Evolutionary conservation across 495 filamentous ascomycete species (phyloP).

Genomic region (Aspergillus asperescens): DNA sequence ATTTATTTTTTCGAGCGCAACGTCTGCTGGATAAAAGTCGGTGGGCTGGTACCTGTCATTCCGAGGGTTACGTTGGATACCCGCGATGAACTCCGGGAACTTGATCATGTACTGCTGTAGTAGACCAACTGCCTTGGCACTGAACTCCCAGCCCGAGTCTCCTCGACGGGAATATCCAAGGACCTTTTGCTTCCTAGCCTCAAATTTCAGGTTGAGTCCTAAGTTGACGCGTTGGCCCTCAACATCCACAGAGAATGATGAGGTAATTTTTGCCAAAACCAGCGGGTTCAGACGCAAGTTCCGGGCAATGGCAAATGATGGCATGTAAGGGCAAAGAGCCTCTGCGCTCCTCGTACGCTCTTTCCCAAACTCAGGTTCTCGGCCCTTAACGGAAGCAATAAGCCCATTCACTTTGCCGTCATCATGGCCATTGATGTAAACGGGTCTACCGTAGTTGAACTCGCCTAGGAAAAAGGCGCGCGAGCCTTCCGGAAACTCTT

Average conservation of each 20-base stretch:
- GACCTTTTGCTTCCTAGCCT: conserved; percentile 91
- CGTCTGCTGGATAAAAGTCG: conserved; percentile 74
- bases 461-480: conserved; percentile 95
- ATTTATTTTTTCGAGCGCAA: conserved; percentile 57
- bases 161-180: conserved; percentile 88
- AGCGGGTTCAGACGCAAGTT: conserved; percentile 77
- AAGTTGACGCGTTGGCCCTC: conserved; percentile 77
- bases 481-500: conserved; percentile 82
- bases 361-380: conserved; percentile 76
- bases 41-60: conserved; percentile 71
- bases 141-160: conserved; percentile 90
- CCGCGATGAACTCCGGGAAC: conserved; percentile 92
- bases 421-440: conserved; percentile 73
- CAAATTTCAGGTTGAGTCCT: conserved; percentile 94
- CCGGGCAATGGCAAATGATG: conserved; percentile 80
- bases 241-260: conserved; percentile 78
- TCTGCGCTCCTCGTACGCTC: conserved; percentile 64
- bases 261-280: conserved; percentile 91
- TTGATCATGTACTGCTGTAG: conserved; percentile 83
- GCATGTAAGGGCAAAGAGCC: conserved; percentile 64
- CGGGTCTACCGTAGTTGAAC: conserved; percentile 83
- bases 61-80: conserved; percentile 70
- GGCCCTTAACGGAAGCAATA: conserved; percentile 60
- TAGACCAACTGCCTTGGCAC: conserved; percentile 72
- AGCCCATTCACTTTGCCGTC: conserved; percentile 70